Evolutionary conservation across 257 asterid genomes (phyloP), one percentile per base, ranked within the genome.

Genomic region (Nicotiana knightiana): DNA sequence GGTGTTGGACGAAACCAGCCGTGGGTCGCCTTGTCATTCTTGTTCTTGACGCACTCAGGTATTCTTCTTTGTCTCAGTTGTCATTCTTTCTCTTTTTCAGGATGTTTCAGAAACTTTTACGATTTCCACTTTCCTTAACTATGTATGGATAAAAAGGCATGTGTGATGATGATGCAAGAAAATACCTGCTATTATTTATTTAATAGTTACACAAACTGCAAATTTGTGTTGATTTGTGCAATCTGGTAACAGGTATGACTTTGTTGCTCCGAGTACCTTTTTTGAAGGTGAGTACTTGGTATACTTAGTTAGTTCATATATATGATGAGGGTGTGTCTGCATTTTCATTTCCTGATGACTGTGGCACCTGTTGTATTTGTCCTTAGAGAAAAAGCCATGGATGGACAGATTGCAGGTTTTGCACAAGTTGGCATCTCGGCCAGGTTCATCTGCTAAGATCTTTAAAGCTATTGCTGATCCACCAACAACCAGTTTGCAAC

Each of bases 391-490:
- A 86, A 96, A 91, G 79, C 93, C 97, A 54, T 96, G 98, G 99
- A 96, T 94, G 98, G 99, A 96, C 87, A 96, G 86, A 85, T 87
- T 96, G 81, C 87, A 87, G 43, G 97, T 94, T 70, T 57, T 96
- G 43, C 97, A 93, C 62, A 92, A 90, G 58, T 85, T 92, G 87
- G 97, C 97, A 78, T 88, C 91, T 84, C 87, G 62, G 80, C 92
- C 87, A 64, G 89, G 84, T 81, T 88, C 89, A 62, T 86, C 95
- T 48, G 85, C 97, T 70, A 90, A 89, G 87, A 93, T 94, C 82
- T 96, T 96, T 88, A 96, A 96, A 90, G 98, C 99, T 85, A 86
- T 88, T 76, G 98, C 99, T 13, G 99, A 96, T 76, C 99, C 99
- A 35, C 99, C 99, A 51, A 96, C 99, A 24, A 96, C 99, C 79